Conservation (phyloP, 129 eudicot genomes). For the Escallonia rubra region DNA sequence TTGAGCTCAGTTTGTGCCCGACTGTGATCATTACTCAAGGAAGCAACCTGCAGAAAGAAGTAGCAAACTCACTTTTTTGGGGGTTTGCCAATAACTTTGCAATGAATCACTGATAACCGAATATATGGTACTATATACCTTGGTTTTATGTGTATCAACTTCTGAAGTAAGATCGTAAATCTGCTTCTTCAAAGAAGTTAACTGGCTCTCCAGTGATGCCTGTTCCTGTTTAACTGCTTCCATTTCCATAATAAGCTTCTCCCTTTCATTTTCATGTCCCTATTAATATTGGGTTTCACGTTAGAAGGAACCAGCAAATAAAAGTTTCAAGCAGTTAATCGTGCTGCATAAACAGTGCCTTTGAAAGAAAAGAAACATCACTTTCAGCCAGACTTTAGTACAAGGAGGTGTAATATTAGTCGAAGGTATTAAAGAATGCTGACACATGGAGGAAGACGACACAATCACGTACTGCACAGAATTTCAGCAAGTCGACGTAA, state of each 20-base stretch:
- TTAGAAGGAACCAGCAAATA: not conserved
- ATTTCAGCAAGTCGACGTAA: too few species aligned
- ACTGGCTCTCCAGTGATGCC: constrained; percentile 59
- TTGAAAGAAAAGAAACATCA: not conserved
- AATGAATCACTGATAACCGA: not conserved
- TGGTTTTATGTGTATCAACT: constrained; percentile 57
- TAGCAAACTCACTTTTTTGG: constrained; percentile 2
- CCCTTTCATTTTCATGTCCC: constrained; percentile 85
- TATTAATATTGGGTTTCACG: constrained; percentile 15
- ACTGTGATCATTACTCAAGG: constrained; percentile 43
- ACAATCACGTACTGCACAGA: too few species aligned
- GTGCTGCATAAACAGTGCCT: not conserved
- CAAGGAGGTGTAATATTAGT: too few species aligned
- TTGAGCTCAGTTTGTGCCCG: constrained; percentile 73
- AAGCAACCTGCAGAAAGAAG: constrained; percentile 47
- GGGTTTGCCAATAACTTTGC: too few species aligned
- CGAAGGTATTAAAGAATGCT: too few species aligned
- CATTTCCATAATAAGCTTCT: constrained; percentile 87
- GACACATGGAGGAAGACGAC: too few species aligned
- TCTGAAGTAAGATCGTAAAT: constrained; percentile 48
- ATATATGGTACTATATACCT: constrained; percentile 35
- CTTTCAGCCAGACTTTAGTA: too few species aligned
- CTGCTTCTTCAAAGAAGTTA: constrained; percentile 56
- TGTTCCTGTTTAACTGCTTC: constrained; percentile 79
- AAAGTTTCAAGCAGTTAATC: not conserved